These are phyloP conservation scores for Auxenochlorella protothecoides DNA, from an alignment of 139 green algal genomes.

Conservation along the genomic window DNA sequence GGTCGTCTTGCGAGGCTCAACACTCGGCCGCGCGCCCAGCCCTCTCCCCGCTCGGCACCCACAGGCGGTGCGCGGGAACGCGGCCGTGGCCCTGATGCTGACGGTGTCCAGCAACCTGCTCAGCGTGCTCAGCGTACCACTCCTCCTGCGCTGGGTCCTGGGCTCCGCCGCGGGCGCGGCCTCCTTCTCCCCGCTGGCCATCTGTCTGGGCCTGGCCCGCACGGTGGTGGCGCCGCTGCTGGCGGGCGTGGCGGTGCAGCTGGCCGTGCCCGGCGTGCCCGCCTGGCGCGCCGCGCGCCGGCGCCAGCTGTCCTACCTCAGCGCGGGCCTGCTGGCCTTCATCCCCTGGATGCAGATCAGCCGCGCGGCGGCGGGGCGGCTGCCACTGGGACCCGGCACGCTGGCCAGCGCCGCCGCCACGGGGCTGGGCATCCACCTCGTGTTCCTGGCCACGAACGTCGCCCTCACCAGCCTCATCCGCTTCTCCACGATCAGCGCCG, in stretches of 20 bases:
- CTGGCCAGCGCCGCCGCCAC: conserved; percentile 18
- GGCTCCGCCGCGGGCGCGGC: conserved; percentile 12
- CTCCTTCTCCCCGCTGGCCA: conserved; percentile 16
- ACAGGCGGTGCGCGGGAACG: conserved; percentile 47
- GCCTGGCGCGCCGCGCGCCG: conserved; percentile 23
- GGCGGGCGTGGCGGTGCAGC: conserved; percentile 30
- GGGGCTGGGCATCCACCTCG: conserved; percentile 31
- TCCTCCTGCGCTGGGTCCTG: conserved; percentile 40
- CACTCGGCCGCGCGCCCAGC: too few relatives aligned
- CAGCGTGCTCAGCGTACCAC: conserved; percentile 57
- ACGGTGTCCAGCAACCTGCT: conserved; percentile 61
- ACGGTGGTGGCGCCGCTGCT: conserved; percentile 55
- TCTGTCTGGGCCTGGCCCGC: conserved; percentile 51
- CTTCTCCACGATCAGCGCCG: not conserved
- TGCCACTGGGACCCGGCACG: conserved; percentile 9
- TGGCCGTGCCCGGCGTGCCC: conserved; percentile 25
- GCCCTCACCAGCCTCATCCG: not conserved
- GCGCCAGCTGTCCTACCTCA: conserved; percentile 33
- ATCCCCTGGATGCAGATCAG: conserved; percentile 73
- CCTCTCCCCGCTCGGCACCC: too few relatives aligned
- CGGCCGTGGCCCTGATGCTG: conserved; percentile 63
- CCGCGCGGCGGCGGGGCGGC: conserved; percentile 14
- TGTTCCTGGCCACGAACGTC: conserved; percentile 38
- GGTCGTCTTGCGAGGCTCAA: too few relatives aligned
- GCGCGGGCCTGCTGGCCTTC: conserved; percentile 37